phyloP scores from a whole-genome alignment of 768 basidiomycete species.

The Lactarius trivialis region DNA sequence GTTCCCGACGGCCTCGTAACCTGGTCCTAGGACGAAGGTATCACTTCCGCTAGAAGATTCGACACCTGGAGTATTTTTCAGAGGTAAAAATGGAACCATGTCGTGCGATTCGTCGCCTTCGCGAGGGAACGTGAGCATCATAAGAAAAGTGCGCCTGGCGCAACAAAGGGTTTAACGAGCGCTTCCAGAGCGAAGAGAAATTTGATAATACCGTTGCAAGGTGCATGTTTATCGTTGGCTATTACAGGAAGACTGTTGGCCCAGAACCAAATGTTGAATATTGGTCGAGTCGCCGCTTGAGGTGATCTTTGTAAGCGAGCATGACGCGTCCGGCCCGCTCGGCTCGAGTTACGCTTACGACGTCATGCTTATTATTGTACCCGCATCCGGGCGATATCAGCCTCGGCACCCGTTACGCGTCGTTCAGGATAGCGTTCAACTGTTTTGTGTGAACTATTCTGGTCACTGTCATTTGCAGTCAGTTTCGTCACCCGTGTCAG shows the following conservation, averaged over 20 bases:
- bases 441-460: no score
- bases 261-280: slow-evolving; percentile 3
- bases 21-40: slow-evolving; percentile 14
- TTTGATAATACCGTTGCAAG: background rate
- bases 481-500: no score
- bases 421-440: no score
- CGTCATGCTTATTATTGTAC: background rate
- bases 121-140: background rate
- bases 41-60: background rate
- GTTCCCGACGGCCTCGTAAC: background rate
- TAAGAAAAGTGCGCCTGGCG: slow-evolving; percentile 13
- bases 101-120: background rate
- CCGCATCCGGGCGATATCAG: background rate
- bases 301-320: no score
- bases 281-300: background rate
- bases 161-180: background rate
- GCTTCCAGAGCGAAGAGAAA: slow-evolving; percentile 13
- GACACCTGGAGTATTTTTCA: background rate
- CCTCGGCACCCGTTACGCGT: no score
- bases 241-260: background rate
- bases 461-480: no score
- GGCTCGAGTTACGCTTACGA: no score
- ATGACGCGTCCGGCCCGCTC: no score
- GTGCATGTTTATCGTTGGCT: background rate
- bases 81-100: background rate